Percentiles rank a stretch among this genome's conserved stretches.
phyloP scores from a whole-genome alignment of 169 alveolate genomes.

The Hepatocystis sp. region DNA sequence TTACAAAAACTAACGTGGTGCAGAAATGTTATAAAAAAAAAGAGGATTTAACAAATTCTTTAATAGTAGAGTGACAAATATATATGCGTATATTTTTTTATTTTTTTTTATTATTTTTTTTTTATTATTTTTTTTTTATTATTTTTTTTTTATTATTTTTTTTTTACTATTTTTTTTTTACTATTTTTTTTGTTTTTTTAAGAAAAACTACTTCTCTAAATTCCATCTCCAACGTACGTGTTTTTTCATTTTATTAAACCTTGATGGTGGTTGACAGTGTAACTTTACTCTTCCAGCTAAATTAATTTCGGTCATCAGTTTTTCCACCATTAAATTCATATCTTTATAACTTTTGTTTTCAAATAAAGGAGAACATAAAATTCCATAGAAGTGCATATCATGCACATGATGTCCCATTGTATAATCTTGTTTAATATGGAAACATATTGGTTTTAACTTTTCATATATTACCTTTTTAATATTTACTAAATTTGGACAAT shows the following conservation, averaged over 20 bases:
- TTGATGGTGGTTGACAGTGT: slow-evolving; percentile 88
- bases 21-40: no score
- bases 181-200: no score
- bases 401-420: slow-evolving; percentile 89
- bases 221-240: slow-evolving; percentile 88
- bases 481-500: slow-evolving; percentile 81
- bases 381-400: slow-evolving; percentile 88
- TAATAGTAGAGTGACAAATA: no score
- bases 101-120: no score
- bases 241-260: slow-evolving; percentile 81
- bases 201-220: slow-evolving; percentile 82
- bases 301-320: slow-evolving; percentile 81
- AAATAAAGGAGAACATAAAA: slow-evolving; percentile 91
- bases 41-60: no score
- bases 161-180: no score
- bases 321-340: slow-evolving; percentile 88
- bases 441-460: slow-evolving; percentile 89
- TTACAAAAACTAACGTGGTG: no score
- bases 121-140: no score
- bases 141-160: no score
- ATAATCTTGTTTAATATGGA: slow-evolving; percentile 87
- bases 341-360: slow-evolving; percentile 90
- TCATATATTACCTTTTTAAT: slow-evolving; percentile 81
- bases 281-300: slow-evolving; percentile 80
- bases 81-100: no score